Conservation (phyloP, 768 basidiomycete genomes). For the Lenzites betulinus region DNA sequence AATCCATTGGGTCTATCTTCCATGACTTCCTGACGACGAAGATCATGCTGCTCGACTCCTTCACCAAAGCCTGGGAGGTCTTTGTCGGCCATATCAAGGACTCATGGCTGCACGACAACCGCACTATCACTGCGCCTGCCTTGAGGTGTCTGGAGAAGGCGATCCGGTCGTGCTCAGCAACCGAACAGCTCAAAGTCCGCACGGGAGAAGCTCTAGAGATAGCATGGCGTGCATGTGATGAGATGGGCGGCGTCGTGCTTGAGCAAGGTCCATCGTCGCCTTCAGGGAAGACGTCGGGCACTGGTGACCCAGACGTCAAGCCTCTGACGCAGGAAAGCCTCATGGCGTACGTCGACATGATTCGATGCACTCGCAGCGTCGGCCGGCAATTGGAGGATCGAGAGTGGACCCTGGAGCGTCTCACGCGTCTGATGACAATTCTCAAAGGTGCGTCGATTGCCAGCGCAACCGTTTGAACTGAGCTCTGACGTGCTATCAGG, state of each 20-base stretch:
- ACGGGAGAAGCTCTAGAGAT: slow-evolving; percentile 55
- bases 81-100: slow-evolving; percentile 76
- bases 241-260: slow-evolving; percentile 59
- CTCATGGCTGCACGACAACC: slow-evolving; percentile 62
- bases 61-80: slow-evolving; percentile 69
- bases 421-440: slow-evolving; percentile 72
- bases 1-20: slow-evolving; percentile 83
- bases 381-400: slow-evolving; percentile 48
- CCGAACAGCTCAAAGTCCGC: slow-evolving; percentile 36
- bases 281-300: background rate
- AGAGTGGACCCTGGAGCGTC: slow-evolving; percentile 68
- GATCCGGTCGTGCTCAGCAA: slow-evolving; percentile 55
- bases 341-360: slow-evolving; percentile 74
- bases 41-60: slow-evolving; percentile 72
- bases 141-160: slow-evolving; percentile 83
- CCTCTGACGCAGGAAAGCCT: slow-evolving; percentile 87
- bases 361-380: slow-evolving; percentile 58
- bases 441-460: slow-evolving; percentile 57
- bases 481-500: slow-evolving; percentile 40
- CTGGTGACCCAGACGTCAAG: background rate
- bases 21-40: slow-evolving; percentile 74
- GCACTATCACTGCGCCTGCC: slow-evolving; percentile 78
- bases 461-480: background rate
- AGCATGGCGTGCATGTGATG: slow-evolving; percentile 71
- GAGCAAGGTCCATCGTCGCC: slow-evolving; percentile 26